Evolutionary conservation across 306 rosid genomes (phyloP).

Genomic region (Sphenostylis stenocarpa): DNA sequence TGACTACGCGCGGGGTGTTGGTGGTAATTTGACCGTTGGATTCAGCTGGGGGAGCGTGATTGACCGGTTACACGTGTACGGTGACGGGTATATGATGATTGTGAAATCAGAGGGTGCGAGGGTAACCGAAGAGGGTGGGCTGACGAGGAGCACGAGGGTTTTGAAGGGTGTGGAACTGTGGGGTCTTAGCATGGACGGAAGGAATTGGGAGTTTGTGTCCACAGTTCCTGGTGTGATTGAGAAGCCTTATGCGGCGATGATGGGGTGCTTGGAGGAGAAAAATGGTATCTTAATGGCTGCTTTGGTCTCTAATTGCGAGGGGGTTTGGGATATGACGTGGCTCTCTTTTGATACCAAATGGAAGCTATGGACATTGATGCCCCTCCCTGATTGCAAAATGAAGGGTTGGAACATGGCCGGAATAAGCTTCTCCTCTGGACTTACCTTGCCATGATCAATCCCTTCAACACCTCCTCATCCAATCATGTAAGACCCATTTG

Average conservation of each 20-base stretch:
- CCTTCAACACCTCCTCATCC: too few species aligned
- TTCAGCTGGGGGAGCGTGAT: constrained; percentile 53
- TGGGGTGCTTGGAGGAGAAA: constrained; percentile 65
- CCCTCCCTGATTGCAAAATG: constrained; percentile 64
- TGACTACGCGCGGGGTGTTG: neutral
- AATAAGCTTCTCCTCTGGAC: constrained; percentile 60
- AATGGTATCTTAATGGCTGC: constrained; percentile 42
- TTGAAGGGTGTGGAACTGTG: constrained; percentile 55
- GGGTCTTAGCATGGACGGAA: constrained; percentile 45
- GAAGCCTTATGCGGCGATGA: constrained; percentile 61
- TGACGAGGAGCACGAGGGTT: constrained; percentile 19
- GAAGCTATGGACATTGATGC: constrained; percentile 46
- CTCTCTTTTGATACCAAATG: constrained; percentile 35
- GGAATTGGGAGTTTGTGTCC: constrained; percentile 49
- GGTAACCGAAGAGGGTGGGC: neutral
- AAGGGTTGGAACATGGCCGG: constrained; percentile 68
- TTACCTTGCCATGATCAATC: constrained; percentile 38
- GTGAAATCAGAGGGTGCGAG: constrained; percentile 43
- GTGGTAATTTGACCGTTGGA: constrained; percentile 30
- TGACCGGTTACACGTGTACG: constrained; percentile 59
- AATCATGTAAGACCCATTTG: too few species aligned
- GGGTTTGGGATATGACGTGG: constrained; percentile 62
- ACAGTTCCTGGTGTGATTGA: constrained; percentile 30
- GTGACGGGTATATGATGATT: constrained; percentile 70
- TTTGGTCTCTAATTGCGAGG: constrained; percentile 59